Evolutionary conservation across 768 basidiomycete species (phyloP).

Genomic region (Trametes cingulata): DNA sequence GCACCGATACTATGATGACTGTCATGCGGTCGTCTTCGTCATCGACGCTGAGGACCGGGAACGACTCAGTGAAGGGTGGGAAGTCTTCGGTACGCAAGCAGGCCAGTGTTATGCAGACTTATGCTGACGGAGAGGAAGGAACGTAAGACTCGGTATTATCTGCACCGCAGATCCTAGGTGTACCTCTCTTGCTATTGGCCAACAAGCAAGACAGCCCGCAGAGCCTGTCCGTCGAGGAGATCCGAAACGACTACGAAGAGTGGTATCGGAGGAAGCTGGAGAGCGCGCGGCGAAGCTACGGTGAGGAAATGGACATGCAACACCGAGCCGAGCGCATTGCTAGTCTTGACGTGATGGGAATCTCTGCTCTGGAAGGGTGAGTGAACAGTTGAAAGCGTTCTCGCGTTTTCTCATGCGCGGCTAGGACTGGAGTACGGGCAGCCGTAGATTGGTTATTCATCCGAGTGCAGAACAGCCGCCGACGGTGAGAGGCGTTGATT

Average conservation of each 20-base stretch:
- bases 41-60: slow-evolving; percentile 92
- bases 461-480: slow-evolving; percentile 84
- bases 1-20: slow-evolving; percentile 94
- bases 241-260: slow-evolving; percentile 84
- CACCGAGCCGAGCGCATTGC: slow-evolving; percentile 42
- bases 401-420: not conserved
- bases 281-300: slow-evolving; percentile 57
- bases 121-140: slow-evolving; percentile 27
- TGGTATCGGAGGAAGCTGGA: slow-evolving; percentile 81
- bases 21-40: slow-evolving; percentile 95
- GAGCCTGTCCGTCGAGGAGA: slow-evolving; percentile 86
- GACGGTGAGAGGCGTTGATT: slow-evolving; percentile 43
- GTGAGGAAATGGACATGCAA: slow-evolving; percentile 32
- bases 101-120: not conserved
- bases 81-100: slow-evolving; percentile 81
- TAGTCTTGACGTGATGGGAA: slow-evolving; percentile 72
- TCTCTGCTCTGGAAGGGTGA: slow-evolving; percentile 90
- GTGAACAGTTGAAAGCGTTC: slow-evolving; percentile 19
- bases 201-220: slow-evolving; percentile 92
- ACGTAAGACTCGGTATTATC: slow-evolving; percentile 79
- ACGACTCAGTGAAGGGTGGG: slow-evolving; percentile 91
- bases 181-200: slow-evolving; percentile 89
- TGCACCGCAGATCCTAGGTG: slow-evolving; percentile 84
- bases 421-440: slow-evolving; percentile 63
- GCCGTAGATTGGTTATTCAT: slow-evolving; percentile 96